Percentiles rank a stretch among this genome's conserved stretches.
Conservation (phyloP, 140 eudicot genomes). For the Oenanthe javanica region DNA sequence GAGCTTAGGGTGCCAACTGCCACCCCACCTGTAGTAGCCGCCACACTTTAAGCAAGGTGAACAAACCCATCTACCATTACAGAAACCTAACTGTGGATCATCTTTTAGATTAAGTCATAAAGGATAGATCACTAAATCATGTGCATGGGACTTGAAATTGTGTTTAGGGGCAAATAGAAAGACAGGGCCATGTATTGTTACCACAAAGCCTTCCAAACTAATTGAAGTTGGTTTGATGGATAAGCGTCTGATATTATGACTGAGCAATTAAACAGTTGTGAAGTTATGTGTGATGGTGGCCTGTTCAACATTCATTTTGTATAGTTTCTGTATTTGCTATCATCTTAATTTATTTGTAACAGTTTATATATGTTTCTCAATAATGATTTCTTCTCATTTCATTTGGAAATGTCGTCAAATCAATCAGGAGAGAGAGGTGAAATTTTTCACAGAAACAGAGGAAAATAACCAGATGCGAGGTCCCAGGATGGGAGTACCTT, state of each 20-base stretch:
- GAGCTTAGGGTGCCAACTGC: not conserved
- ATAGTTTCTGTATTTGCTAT: not conserved
- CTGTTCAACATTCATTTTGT: not conserved
- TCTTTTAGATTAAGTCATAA: not conserved
- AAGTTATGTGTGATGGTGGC: not conserved
- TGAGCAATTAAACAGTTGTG: not conserved
- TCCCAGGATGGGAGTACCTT: constrained; percentile 7
- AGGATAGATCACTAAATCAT: not conserved
- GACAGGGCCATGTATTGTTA: not conserved
- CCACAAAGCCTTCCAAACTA: not conserved
- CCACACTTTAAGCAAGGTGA: not conserved
- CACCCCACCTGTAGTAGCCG: not conserved
- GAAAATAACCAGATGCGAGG: constrained; percentile 75
- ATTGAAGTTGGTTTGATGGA: not conserved
- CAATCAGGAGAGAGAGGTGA: constrained; percentile 90
- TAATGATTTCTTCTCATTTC: not conserved
- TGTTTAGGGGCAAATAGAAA: not conserved
- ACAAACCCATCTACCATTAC: not conserved
- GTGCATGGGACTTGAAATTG: not conserved
- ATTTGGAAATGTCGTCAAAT: not conserved
- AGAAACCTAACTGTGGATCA: not conserved
- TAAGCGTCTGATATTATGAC: not conserved
- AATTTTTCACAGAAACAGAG: constrained; percentile 93
- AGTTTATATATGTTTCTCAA: not conserved
- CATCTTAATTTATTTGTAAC: not conserved